Percentiles rank a stretch among this genome's conserved stretches.
Evolutionary conservation across 768 basidiomycete species (phyloP).

Genomic region (Trametes cinnabarina): DNA sequence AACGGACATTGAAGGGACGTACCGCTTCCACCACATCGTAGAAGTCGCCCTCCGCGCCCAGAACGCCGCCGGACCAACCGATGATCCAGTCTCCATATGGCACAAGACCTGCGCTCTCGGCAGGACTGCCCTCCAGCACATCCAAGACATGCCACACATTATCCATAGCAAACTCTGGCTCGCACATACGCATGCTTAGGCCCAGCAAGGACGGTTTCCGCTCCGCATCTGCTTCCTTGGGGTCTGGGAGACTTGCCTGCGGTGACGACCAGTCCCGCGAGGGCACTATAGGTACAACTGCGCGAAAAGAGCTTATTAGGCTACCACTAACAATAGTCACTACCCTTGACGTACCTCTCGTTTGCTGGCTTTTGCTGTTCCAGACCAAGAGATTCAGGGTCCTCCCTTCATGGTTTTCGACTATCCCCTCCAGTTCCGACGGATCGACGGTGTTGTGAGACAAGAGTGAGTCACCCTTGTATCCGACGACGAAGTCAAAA

Average conservation of each 20-base stretch:
- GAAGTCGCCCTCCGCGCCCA: slow-evolving; percentile 91
- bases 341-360: slow-evolving; percentile 51
- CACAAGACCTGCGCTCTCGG: slow-evolving; percentile 93
- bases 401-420: slow-evolving; percentile 76
- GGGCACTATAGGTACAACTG: slow-evolving; percentile 83
- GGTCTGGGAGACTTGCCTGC: slow-evolving; percentile 37
- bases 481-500: slow-evolving; percentile 96
- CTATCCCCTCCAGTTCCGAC: slow-evolving; percentile 71
- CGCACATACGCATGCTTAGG: slow-evolving; percentile 89
- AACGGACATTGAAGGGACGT: slow-evolving; percentile 30
- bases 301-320: neutral
- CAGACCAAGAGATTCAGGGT: slow-evolving; percentile 73
- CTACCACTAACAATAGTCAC: neutral
- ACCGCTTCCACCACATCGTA: slow-evolving; percentile 94
- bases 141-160: slow-evolving; percentile 99
- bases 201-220: slow-evolving; percentile 89
- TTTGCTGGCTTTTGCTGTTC: slow-evolving; percentile 76
- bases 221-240: slow-evolving; percentile 39
- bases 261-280: slow-evolving; percentile 73
- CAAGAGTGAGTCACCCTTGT: slow-evolving; percentile 61
- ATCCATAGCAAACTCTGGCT: slow-evolving; percentile 83
- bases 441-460: slow-evolving; percentile 58
- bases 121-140: slow-evolving; percentile 93
- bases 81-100: slow-evolving; percentile 80
- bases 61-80: slow-evolving; percentile 93